Evolutionary conservation across 805 yeast species (phyloP), one percentile per base, ranked within the genome.

Genomic region (Starmera amethionina): DNA sequence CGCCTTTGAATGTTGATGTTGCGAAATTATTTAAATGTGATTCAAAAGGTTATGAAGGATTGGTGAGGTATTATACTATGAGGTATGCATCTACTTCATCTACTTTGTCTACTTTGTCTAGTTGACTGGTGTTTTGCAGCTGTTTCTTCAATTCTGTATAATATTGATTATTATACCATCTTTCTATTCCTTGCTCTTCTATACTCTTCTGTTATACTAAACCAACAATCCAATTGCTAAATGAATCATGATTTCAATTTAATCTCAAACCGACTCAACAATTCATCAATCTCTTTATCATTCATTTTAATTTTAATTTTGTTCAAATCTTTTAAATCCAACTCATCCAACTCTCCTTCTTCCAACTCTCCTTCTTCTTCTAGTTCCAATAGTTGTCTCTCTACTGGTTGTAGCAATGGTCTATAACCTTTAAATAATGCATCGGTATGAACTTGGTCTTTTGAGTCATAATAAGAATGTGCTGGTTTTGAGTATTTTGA

Each of bases 1-100:
- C 83, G 33, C 90, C 90, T 1, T 58, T 82, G 38, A 79, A 82
- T 50, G 65, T 82, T 13, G 89, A 82, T 53, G 65, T 79, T 58
- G 83, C 87, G 6, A 79, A 76, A 47, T 50, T 82, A 30, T 63
- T 67, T 44, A 69, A 79, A 42, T 74, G 72, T 16, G 79, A 74
- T 50, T 31, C 28, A 4, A 56, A 51, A 2, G 78, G 73, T 0
- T 69, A 71, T 47, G 42, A 59, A 32, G 68, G 66, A 2, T 46
- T 69, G 35, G 60, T 72, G n/a, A 50, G 53, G 5, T 73, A 67
- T 49, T 68, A 70, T 46, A 54, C 58, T 4, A 43, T 43, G 10
- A 55, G 47, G 32, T 55, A 49, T 34, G 54, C 55, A 13, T 4
- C 18, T 9, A 15, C 15, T 13, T 14, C 8, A 32, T 32, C 27